A percentile compares a stretch with the other conserved stretches of the same genome.
These are phyloP conservation scores for Nothophoma quercina DNA, from an alignment of 2,329 filamentous ascomycete genomes.

Conservation along the genomic window DNA sequence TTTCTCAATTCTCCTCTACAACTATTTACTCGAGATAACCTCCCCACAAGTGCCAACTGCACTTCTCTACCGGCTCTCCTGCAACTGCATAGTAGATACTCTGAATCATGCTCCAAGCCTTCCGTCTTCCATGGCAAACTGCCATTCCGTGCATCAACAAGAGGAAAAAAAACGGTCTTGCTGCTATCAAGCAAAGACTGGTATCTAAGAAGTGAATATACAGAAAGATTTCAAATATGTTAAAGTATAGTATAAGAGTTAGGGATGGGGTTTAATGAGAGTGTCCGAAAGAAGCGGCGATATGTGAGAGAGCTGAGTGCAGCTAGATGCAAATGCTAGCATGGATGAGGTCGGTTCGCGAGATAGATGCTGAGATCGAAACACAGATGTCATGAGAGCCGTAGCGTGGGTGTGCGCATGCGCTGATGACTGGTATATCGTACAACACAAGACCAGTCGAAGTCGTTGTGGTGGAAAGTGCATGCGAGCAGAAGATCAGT, in stretches of 20 bases:
- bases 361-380: slow-evolving; percentile 16
- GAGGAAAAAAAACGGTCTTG: slow-evolving; percentile 46
- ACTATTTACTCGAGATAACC: slow-evolving; percentile 42
- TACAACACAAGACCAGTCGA: slow-evolving; percentile 21
- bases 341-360: slow-evolving; percentile 22
- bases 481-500: slow-evolving; percentile 61
- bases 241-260: slow-evolving; percentile 41
- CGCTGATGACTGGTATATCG: slow-evolving; percentile 27
- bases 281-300: slow-evolving; percentile 41
- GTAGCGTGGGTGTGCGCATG: background rate
- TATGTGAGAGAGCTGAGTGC: slow-evolving; percentile 22
- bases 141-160: slow-evolving; percentile 30
- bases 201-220: slow-evolving; percentile 53
- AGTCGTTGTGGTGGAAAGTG: background rate
- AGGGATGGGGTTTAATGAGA: slow-evolving; percentile 43
- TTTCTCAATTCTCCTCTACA: slow-evolving; percentile 38
- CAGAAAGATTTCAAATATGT: slow-evolving; percentile 33
- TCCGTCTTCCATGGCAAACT: slow-evolving; percentile 18
- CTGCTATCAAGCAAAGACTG: slow-evolving; percentile 45
- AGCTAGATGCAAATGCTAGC: slow-evolving; percentile 26
- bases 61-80: slow-evolving; percentile 20
- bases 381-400: slow-evolving; percentile 15
- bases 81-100: slow-evolving; percentile 34
- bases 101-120: slow-evolving; percentile 26
- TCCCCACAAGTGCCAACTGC: slow-evolving; percentile 38